Evolutionary conservation across 305 asterid genomes (phyloP), one percentile per base, ranked within the genome.

Genomic region (Withania somnifera): DNA sequence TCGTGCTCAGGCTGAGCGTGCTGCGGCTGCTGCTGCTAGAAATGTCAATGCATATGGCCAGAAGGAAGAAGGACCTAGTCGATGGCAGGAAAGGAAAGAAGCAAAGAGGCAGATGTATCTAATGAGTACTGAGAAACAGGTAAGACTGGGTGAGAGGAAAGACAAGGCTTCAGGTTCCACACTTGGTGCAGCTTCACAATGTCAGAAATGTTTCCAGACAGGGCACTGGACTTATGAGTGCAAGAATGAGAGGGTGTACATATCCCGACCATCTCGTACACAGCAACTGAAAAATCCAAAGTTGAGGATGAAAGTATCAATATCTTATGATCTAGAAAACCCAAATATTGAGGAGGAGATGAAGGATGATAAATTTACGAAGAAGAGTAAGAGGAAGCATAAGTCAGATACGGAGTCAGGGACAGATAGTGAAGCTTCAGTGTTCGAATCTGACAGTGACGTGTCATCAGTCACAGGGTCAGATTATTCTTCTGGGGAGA

Each of bases 1-100:
- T 89, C 93, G 99, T 28, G 95, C 99, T 64, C 99, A 95, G 90
- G 99, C 98, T 2, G 99, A 95, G 85, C 91, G 98, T 11, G 99
- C 99, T 28, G 98, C 98, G 1, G 82, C 97, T 1, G 99, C 99
- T 0, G 98, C 98, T 64, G 98, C 91, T 0, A 91, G 99, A 5
- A 96, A 96, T 58, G 99, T 96, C 82, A 96, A 96, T 58, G 99
- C 98, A 0, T 96, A 96, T 54, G 99, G 99, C 68, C 99, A 96
- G 89, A 96, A 96, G 87, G 99, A 96, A 84, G 99, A 96, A 85
- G 99, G 99, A 3, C 99, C 99, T 3, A 94, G 98, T 68, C 85
- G 99, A 90, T 96, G 99, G 99, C 99, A 96, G 58, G 99, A 96
- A 86, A 90, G 98, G 85, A 94, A 95, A 87, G 99, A 96, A 88